phyloP scores from a whole-genome alignment of 1,139 yeast species.

The Pneumocystis murina region DNA sequence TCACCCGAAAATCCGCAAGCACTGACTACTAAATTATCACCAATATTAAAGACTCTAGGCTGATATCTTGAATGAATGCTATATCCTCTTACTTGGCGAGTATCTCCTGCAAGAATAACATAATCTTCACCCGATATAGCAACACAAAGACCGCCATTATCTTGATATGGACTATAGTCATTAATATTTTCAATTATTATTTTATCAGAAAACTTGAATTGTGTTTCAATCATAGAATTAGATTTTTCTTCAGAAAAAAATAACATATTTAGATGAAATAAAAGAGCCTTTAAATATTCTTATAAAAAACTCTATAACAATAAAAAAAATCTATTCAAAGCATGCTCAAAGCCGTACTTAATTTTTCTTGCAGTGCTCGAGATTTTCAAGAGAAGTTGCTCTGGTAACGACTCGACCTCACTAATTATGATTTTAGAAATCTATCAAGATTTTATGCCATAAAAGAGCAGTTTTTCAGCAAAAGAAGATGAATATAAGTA shows the following conservation, averaged over 20 bases:
- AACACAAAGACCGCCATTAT: slow-evolving; percentile 92
- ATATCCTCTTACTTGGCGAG: slow-evolving; percentile 90
- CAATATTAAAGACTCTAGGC: slow-evolving; percentile 78
- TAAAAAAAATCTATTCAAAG: too few species aligned
- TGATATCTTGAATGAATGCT: slow-evolving; percentile 85
- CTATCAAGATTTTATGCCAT: not conserved
- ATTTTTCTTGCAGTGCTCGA: not conserved
- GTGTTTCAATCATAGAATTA: not conserved
- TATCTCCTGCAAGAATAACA: slow-evolving; percentile 94
- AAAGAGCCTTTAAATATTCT: not conserved
- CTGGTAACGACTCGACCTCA: too few species aligned
- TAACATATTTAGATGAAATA: not conserved
- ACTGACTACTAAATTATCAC: slow-evolving; percentile 73
- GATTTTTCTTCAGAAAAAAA: not conserved
- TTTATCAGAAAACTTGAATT: not conserved
- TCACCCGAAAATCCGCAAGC: slow-evolving; percentile 97
- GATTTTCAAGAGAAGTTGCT: too few species aligned
- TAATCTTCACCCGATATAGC: slow-evolving; percentile 98
- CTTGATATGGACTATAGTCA: slow-evolving; percentile 21
- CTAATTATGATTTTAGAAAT: too few species aligned
- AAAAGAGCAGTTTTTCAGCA: not conserved
- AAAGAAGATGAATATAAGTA: not conserved
- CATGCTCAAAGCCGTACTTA: not conserved
- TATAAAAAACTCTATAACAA: not conserved
- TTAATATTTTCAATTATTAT: not conserved